Conservation (phyloP, 1,139 yeast genomes). For the Protomyces arabidopsidicola region DNA sequence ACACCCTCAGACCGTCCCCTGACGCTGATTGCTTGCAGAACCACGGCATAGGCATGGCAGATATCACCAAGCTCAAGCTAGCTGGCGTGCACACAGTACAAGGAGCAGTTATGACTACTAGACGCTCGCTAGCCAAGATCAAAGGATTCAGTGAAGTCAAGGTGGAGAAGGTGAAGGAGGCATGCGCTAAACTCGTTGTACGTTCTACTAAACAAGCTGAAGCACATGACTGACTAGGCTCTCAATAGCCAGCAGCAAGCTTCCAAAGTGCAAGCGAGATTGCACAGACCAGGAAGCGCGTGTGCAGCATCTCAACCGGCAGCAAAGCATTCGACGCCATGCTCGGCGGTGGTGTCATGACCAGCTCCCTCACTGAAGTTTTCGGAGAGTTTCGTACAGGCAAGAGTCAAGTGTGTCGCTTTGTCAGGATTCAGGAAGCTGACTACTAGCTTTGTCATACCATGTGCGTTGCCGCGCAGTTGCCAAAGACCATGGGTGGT, state of each 20-base stretch:
- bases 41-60: constrained; percentile 50
- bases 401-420: constrained; percentile 15
- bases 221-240: constrained; percentile 9
- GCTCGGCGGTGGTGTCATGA: constrained; percentile 52
- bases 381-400: constrained; percentile 53
- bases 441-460: constrained; percentile 60
- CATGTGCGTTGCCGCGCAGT: constrained; percentile 55
- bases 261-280: constrained; percentile 54
- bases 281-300: constrained; percentile 49
- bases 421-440: constrained; percentile 43
- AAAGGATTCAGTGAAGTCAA: constrained; percentile 56
- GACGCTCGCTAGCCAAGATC: constrained; percentile 49
- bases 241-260: constrained; percentile 40
- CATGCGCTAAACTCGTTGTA: constrained; percentile 50
- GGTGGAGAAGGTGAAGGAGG: constrained; percentile 60
- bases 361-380: constrained; percentile 60
- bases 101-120: constrained; percentile 38
- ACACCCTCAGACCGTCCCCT: not conserved
- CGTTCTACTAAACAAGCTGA: constrained; percentile 38
- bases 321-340: constrained; percentile 52
- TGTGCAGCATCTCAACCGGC: constrained; percentile 51
- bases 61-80: constrained; percentile 50
- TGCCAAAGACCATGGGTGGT: constrained; percentile 54
- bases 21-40: not conserved
- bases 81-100: constrained; percentile 55